Evolutionary conservation across 768 basidiomycete genomes (phyloP).

Genomic region (Auriscalpium vulgare): DNA sequence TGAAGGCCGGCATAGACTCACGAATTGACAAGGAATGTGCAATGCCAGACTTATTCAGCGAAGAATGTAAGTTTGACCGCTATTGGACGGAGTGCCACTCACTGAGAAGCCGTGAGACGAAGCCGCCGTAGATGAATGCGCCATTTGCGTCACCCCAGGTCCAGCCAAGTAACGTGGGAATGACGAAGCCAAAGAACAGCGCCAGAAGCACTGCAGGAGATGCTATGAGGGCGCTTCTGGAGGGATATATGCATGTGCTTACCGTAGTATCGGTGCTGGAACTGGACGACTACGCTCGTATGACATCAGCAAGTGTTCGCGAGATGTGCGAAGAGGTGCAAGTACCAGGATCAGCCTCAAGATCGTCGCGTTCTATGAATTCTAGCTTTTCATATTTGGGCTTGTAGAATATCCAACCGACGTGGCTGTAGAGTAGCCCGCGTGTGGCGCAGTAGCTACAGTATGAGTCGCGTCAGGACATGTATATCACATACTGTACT

Average conservation of each 20-base stretch:
- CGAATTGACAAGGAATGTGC: slow-evolving; percentile 67
- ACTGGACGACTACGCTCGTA: slow-evolving; percentile 45
- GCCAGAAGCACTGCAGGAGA: slow-evolving; percentile 46
- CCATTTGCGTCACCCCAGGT: slow-evolving; percentile 60
- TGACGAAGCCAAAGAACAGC: slow-evolving; percentile 46
- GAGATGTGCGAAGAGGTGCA: not conserved
- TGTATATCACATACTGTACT: not conserved
- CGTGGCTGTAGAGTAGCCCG: slow-evolving; percentile 69
- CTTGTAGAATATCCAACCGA: slow-evolving; percentile 85
- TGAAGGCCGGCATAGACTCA: slow-evolving; percentile 23
- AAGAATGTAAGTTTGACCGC: not conserved
- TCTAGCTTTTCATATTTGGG: slow-evolving; percentile 55
- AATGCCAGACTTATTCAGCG: slow-evolving; percentile 51
- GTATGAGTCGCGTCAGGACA: not conserved
- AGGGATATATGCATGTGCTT: slow-evolving; percentile 1
- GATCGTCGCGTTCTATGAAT: slow-evolving; percentile 58
- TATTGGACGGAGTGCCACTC: slow-evolving; percentile 17
- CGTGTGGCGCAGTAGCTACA: slow-evolving; percentile 63
- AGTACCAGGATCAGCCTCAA: slow-evolving; percentile 58
- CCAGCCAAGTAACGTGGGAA: slow-evolving; percentile 48
- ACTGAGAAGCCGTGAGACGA: slow-evolving; percentile 56
- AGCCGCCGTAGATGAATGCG: slow-evolving; percentile 63
- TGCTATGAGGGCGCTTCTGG: not conserved
- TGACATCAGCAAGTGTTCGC: not conserved
- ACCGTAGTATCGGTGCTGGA: slow-evolving; percentile 69